A percentile compares a stretch with the other conserved stretches of the same genome.
Conservation (phyloP, 306 rosid genomes). For the Benincasa hispida region DNA sequence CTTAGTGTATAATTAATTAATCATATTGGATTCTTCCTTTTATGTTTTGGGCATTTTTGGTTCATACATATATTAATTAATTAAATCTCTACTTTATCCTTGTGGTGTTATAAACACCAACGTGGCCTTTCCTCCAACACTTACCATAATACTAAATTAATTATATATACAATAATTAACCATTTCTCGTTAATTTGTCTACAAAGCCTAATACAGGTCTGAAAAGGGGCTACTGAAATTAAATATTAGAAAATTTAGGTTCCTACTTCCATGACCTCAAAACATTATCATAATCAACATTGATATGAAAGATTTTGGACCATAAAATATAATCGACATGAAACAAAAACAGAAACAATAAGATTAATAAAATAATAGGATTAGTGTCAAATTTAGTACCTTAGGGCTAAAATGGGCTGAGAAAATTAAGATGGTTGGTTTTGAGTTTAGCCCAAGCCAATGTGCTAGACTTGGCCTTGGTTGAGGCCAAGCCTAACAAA, state of each 20-base stretch:
- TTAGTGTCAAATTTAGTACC: no score
- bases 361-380: no score
- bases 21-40: neutral
- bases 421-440: no score
- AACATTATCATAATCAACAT: no score
- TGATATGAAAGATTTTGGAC: no score
- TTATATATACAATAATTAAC: neutral
- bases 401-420: no score
- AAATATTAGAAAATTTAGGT: neutral
- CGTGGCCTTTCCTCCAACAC: conserved; percentile 3
- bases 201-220: neutral
- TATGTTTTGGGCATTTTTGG: neutral
- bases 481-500: no score
- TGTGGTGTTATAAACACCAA: neutral
- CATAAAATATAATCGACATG: no score
- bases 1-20: neutral
- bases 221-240: neutral
- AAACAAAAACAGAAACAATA: no score
- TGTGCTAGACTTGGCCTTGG: no score
- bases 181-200: neutral
- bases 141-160: neutral
- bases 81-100: neutral
- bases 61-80: neutral
- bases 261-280: neutral
- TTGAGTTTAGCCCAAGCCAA: no score